These are phyloP conservation scores for Rhodamnia rubescens DNA, from an alignment of 345 rosid species.

Conservation along the genomic window DNA sequence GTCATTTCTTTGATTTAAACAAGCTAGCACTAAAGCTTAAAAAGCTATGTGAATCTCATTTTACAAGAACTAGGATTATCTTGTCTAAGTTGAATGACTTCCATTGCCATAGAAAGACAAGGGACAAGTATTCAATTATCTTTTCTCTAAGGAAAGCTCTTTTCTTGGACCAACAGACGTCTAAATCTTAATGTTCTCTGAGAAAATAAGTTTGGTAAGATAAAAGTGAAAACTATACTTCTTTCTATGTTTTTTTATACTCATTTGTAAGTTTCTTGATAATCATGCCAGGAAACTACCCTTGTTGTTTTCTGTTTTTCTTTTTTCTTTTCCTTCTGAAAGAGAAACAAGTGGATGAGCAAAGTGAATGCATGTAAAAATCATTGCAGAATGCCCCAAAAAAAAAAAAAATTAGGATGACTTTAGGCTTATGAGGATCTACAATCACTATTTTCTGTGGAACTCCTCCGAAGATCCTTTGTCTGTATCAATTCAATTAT, in stretches of 20 bases:
- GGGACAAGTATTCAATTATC: not conserved
- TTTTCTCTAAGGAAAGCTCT: not conserved
- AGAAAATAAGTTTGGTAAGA: not conserved
- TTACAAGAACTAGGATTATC: not conserved
- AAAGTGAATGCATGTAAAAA: not conserved
- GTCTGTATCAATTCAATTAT: not conserved
- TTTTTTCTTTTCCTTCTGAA: not conserved
- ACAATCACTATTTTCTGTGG: not conserved
- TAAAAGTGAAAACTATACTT: not conserved
- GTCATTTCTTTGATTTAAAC: not conserved
- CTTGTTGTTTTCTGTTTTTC: not conserved
- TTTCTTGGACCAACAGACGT: not conserved
- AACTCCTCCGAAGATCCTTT: not conserved
- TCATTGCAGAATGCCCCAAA: not conserved
- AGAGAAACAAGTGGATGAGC: not conserved
- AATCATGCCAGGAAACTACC: not conserved
- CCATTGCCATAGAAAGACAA: not conserved
- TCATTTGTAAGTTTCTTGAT: not conserved
- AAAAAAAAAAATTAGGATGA: not conserved
- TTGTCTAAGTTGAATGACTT: not conserved
- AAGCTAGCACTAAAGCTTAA: not conserved
- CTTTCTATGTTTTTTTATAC: not conserved
- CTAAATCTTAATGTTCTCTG: not conserved
- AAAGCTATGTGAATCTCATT: not conserved
- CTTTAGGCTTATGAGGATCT: not conserved